Evolutionary conservation across 306 rosid species (phyloP), one percentile per base, ranked within the genome.

Genomic region (Canavalia gladiata): DNA sequence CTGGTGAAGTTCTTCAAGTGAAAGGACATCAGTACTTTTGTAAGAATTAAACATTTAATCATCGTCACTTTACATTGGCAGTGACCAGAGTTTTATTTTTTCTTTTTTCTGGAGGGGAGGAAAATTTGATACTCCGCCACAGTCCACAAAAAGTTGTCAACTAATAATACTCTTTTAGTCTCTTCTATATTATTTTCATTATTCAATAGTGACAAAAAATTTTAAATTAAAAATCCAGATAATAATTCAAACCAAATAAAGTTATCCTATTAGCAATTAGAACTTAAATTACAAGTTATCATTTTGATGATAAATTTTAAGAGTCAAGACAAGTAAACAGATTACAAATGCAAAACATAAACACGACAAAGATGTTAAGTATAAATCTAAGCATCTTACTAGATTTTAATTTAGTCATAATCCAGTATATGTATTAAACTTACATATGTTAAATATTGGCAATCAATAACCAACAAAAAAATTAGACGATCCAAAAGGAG

Each of bases 401-500:
- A 31, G 12, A 51, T 49, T 55, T 33, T 66, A 77, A 58, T 34
- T 65, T 82, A 69, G 41, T 52, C 51, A 29, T 11, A 35, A 83
- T 72, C 45, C 9, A 54, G 25, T 18, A 18, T 49, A 41, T 18
- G 2, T 28, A 29, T 47, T 29, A 64, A 58, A 30, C 72, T 50
- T 52, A 66, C 7, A 18, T 3, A 37, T 49, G 59, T 30, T 67
- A 70, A 59, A 66, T 39, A 58, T 46, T 30, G 56, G 55, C 49
- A 37, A 84, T 42, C 60, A 62, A 65, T 55, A 84, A 57, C 46
- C 41, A 55, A 54, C 39, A 59, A 62, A 54, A 59, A 62, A 46
- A 77, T 28, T 39, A 80, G 71, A 57, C 37, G 76, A 58, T 34
- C 55, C 79, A 82, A 63, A 76, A 35, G 83, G 34, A 65, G 46